Percentiles rank a stretch among this genome's conserved stretches.
phyloP scores from a whole-genome alignment of 192 early-diverging fungal genomes.

The Coemansia sp. region DNA sequence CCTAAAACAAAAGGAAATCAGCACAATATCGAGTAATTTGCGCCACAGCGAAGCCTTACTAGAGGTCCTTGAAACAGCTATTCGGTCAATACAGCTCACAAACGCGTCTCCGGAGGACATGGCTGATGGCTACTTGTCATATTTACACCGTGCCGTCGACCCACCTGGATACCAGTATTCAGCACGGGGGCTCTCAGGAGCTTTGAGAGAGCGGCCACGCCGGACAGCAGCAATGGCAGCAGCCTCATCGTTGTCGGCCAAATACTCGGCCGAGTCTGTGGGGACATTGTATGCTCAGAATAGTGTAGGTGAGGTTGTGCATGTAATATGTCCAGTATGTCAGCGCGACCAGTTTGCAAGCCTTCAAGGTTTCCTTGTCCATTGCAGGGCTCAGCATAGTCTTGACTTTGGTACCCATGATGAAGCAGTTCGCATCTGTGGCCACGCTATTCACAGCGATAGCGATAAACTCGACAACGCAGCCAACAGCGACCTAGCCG shows the following conservation, averaged over 20 bases:
- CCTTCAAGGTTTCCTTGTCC: conserved; percentile 85
- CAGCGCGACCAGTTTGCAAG: conserved; percentile 73
- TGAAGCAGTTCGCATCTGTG: conserved; percentile 73
- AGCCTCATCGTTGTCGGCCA: not conserved
- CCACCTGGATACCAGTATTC: conserved; percentile 1
- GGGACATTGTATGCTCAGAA: conserved; percentile 39
- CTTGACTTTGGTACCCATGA: conserved; percentile 74
- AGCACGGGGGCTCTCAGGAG: not conserved
- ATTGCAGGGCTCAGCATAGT: conserved; percentile 72
- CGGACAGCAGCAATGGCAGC: conserved; percentile 17
- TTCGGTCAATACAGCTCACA: conserved; percentile 51
- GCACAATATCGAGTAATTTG: conserved; percentile 63
- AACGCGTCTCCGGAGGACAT: conserved; percentile 9
- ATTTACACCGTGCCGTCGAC: conserved; percentile 16
- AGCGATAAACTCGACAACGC: conserved; percentile 6
- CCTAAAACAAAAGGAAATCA: conserved; percentile 67
- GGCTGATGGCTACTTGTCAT: conserved; percentile 28
- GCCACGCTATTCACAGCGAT: conserved; percentile 56
- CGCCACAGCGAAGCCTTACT: conserved; percentile 61
- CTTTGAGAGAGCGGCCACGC: conserved; percentile 19
- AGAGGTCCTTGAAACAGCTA: conserved; percentile 57
- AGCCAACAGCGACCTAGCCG: not conserved
- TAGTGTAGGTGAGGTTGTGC: conserved; percentile 56
- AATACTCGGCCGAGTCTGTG: conserved; percentile 4
- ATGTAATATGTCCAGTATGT: conserved; percentile 78